Conservation (phyloP, 2,329 filamentous ascomycete genomes). For the Ceratocystis albifundus region DNA sequence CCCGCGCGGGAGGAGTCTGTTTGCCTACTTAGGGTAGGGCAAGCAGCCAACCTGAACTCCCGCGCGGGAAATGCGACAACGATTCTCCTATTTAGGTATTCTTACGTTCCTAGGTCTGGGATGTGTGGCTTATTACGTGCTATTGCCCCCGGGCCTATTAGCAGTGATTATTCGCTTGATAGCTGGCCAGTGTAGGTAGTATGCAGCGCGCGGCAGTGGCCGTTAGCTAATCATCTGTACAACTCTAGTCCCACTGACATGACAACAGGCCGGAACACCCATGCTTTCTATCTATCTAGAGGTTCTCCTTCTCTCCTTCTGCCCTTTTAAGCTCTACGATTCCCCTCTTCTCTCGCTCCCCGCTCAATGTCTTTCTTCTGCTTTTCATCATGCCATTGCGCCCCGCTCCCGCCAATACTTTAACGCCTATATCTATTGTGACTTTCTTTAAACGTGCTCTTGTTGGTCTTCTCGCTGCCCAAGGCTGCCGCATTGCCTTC, state of each 20-base stretch:
- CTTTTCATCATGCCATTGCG: constrained; percentile 6
- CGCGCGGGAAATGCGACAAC: constrained; percentile 5
- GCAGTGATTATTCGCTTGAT: no score
- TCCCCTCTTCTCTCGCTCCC: not conserved
- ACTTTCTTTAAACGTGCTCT: constrained; percentile 21
- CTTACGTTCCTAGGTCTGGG: not conserved
- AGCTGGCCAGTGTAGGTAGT: no score
- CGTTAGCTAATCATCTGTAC: not conserved
- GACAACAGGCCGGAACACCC: not conserved
- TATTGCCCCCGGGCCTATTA: no score
- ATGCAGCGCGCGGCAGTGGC: not conserved
- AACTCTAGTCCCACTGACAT: not conserved
- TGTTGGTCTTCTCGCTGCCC: constrained; percentile 22
- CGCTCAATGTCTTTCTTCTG: not conserved
- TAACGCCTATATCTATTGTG: not conserved
- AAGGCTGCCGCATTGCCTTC: constrained; percentile 16
- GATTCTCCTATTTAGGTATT: not conserved
- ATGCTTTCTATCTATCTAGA: not conserved
- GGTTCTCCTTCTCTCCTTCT: not conserved
- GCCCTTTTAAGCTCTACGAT: constrained; percentile 5
- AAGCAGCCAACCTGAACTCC: not conserved
- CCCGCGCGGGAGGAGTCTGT: not conserved
- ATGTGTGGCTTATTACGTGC: not conserved
- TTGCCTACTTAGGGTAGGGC: not conserved
- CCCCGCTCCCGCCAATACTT: not conserved